Evolutionary conservation across 2,329 filamentous ascomycete species (phyloP).

Genomic region (Colletotrichum sp.): DNA sequence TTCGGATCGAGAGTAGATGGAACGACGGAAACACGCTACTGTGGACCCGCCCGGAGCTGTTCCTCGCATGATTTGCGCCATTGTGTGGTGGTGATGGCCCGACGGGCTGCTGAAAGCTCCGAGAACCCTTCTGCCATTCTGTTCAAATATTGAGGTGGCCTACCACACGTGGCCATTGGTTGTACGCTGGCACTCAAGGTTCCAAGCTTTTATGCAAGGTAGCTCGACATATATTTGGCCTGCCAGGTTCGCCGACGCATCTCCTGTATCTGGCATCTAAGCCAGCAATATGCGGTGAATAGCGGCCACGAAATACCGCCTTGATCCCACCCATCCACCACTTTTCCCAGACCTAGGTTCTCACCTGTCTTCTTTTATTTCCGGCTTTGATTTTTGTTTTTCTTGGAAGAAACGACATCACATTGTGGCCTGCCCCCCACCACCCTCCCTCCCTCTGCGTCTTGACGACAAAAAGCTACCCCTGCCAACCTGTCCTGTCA

Average conservation of each 20-base stretch:
- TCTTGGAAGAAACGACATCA: not conserved
- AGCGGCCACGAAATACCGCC: not conserved
- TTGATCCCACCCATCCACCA: not conserved
- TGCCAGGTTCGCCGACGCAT: not conserved
- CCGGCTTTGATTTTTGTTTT: not conserved
- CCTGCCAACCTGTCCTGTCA: not conserved
- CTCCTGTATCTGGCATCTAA: not conserved
- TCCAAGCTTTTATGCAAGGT: not conserved
- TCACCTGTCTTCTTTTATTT: not conserved
- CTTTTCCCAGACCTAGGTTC: not conserved
- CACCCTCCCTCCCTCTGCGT: not conserved
- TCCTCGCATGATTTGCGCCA: not conserved
- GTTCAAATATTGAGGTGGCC: not conserved
- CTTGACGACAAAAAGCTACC: not conserved
- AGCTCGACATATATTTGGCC: not conserved
- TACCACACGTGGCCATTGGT: not conserved
- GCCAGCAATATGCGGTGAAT: conserved; percentile 7
- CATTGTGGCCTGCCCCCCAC: not conserved
- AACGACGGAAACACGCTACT: not conserved
- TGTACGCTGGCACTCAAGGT: not conserved
- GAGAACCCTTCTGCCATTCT: not conserved
- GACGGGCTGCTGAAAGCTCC: not conserved
- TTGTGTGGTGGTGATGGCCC: not conserved
- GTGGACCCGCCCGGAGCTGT: not conserved
- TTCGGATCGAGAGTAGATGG: not conserved